A percentile compares a stretch with the other conserved stretches of the same genome.
These are phyloP conservation scores for Larix sibirica DNA, from an alignment of 83 land plant species.

Conservation along the genomic window DNA sequence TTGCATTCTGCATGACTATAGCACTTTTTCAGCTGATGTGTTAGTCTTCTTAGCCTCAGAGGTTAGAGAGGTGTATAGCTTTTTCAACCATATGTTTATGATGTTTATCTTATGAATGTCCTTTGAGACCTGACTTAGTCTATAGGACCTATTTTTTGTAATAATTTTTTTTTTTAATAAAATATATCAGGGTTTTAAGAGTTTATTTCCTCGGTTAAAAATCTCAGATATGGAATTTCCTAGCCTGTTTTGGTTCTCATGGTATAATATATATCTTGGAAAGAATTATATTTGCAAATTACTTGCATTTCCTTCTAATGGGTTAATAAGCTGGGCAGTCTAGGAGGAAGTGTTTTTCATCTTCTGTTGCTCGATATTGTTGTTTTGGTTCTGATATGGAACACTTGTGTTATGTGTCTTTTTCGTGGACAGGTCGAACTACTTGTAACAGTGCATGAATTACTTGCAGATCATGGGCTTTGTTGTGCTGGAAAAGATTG, in stretches of 20 bases:
- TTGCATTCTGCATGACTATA: not conserved
- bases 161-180: too few relatives aligned
- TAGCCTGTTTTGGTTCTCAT: too few relatives aligned
- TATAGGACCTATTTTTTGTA: too few relatives aligned
- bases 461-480: slow-evolving; percentile 94
- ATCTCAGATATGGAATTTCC: too few relatives aligned
- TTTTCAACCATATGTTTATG: not conserved
- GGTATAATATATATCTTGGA: too few relatives aligned
- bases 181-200: too few relatives aligned
- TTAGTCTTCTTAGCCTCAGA: not conserved
- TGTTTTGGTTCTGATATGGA: not conserved
- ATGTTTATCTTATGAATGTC: too few relatives aligned
- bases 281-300: not conserved
- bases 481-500: slow-evolving; percentile 87
- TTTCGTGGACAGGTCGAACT: slow-evolving; percentile 64
- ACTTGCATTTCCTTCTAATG: not conserved
- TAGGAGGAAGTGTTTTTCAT: too few relatives aligned
- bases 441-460: slow-evolving; percentile 84
- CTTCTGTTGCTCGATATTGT: not conserved
- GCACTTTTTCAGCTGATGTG: not conserved
- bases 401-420: not conserved
- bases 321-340: too few relatives aligned
- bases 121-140: not conserved
- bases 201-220: too few relatives aligned
- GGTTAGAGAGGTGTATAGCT: not conserved